Conservation (phyloP, 805 yeast genomes). For the Saccharomycopsis microspora region DNA sequence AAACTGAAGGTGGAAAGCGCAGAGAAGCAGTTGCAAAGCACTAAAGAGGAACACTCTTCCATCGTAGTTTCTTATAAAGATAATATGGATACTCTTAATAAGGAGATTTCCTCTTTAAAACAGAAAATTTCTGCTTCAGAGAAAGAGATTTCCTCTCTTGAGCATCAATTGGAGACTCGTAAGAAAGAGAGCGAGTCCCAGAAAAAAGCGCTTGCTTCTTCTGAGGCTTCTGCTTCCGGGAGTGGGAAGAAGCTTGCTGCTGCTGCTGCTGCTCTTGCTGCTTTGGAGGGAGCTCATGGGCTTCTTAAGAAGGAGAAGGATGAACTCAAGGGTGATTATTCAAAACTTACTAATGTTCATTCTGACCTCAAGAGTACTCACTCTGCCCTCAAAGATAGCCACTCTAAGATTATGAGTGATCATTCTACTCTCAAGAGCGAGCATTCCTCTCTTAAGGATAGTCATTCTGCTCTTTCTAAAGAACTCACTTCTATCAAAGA, state of each 20-base stretch:
- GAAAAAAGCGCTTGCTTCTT: background rate
- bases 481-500: too few relatives aligned
- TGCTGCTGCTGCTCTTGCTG: conserved; percentile 7
- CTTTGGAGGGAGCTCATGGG: conserved; percentile 17
- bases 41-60: background rate
- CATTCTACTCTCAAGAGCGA: too few relatives aligned
- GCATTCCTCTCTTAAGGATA: too few relatives aligned
- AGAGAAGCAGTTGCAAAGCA: background rate
- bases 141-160: background rate
- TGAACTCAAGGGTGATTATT: background rate
- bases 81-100: background rate
- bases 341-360: too few relatives aligned
- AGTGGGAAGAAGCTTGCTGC: conserved; percentile 6
- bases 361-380: too few relatives aligned
- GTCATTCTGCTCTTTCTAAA: too few relatives aligned
- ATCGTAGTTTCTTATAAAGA: background rate
- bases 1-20: conserved; percentile 2
- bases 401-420: too few relatives aligned
- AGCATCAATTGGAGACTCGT: background rate
- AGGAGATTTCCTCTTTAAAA: background rate
- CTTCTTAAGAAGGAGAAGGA: conserved; percentile 18
- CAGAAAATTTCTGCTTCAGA: background rate
- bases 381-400: too few relatives aligned
- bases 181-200: conserved; percentile 6
- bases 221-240: background rate